Base-by-base conservation (phyloP, 2,329 filamentous ascomycete species). In the Fusarium verrucosum region DNA sequence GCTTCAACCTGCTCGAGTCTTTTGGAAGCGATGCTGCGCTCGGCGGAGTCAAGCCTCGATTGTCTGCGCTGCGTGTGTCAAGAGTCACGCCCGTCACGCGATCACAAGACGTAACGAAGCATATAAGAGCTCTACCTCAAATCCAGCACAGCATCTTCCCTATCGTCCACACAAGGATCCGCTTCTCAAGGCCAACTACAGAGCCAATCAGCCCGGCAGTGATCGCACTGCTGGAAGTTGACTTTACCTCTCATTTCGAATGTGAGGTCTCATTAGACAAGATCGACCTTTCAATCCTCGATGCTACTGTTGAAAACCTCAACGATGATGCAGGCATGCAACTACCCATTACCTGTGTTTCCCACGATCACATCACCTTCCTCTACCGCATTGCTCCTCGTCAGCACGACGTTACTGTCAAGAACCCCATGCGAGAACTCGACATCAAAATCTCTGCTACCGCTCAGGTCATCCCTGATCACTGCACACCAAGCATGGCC, bases 1-100 rank as follows among this genome's bases (percentile, higher is more conserved):
- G 90, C 3, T 81, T 92, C 62, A 95, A 94, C 74, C 80, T 94
- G n/a, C 84, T 95, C 14, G 89, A 91, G 72, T 85, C 91, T 4
- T 91, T 94, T 60, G 82, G 84, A 49, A 81, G 81, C 61, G 91
- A 93, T 71, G 85, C 87, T 20, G 83, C 83, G 23, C 79, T 92
- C 17, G 80, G 79, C 16, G 86, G 88, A 32, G 78, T 87, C 23
- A 82, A 83, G 66, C 89, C 91, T 42, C 85, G 86, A 26, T 81
- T 95, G 3, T 92, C 91, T 10, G 90, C 91, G 7, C 81, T 90
- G 59, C 83, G 91, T 43, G 90, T 94, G 30, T 92, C 89, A 37
- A 86, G 89, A 62, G 89, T 94, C 6, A 87, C 89, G 8, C 91
- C 90, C 7, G 82, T 86, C 37, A 87, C 88, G 4, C 84, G 87